A percentile compares a stretch with the other conserved stretches of the same genome.
These are phyloP conservation scores for Holtermanniella nyarrowii DNA, from an alignment of 768 basidiomycete genomes.

Conservation along the genomic window DNA sequence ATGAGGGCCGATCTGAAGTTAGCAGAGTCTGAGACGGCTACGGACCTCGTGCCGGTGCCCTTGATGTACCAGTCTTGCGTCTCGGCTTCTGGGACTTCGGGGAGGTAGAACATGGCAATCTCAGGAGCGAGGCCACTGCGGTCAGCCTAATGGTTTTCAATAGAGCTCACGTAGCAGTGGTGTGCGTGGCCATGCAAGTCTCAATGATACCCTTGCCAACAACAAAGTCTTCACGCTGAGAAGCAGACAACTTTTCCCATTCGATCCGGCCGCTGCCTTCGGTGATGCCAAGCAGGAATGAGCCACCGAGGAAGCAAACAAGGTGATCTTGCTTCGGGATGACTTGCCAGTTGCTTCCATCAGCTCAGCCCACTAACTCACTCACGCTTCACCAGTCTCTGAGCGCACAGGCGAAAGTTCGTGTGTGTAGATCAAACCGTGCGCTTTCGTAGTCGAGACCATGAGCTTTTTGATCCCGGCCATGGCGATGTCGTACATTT, in stretches of 20 bases:
- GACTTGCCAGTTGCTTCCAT: constrained; percentile 57
- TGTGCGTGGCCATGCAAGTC: constrained; percentile 64
- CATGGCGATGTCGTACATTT: constrained; percentile 89
- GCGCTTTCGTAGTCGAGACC: constrained; percentile 53
- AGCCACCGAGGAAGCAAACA: constrained; percentile 87
- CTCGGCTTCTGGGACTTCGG: constrained; percentile 40
- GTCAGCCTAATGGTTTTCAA: background rate
- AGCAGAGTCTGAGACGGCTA: too few relatives aligned
- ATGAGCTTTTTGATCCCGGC: constrained; percentile 65
- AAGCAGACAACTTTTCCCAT: constrained; percentile 52
- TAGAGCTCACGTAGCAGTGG: constrained; percentile 61
- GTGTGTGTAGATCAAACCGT: constrained; percentile 63
- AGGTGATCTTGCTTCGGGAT: constrained; percentile 89
- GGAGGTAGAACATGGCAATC: constrained; percentile 70
- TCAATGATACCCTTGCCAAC: constrained; percentile 69
- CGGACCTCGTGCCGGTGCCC: too few relatives aligned
- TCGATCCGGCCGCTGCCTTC: constrained; percentile 34
- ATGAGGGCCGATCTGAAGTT: constrained; percentile 45
- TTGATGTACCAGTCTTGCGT: constrained; percentile 86
- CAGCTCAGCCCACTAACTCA: constrained; percentile 1
- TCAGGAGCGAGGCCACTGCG: constrained; percentile 74
- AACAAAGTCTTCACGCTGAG: constrained; percentile 66
- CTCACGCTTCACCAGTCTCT: constrained; percentile 21
- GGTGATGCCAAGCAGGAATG: constrained; percentile 80
- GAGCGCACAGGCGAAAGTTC: constrained; percentile 59